Evolutionary conservation across 257 asterid species (phyloP).

Genomic region (Forsythia suspensa): DNA sequence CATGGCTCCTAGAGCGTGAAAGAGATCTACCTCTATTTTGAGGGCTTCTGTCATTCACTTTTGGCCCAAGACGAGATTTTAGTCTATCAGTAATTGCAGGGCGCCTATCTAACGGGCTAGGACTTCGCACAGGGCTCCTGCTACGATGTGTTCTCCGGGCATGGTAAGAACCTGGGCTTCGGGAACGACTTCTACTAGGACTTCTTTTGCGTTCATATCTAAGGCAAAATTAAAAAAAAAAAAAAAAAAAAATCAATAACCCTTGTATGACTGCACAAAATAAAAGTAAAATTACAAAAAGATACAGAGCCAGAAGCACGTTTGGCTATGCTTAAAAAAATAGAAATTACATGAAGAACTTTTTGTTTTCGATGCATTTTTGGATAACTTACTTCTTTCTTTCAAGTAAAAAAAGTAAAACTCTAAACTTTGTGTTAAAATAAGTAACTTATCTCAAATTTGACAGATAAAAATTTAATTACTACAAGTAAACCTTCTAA

Average conservation of each 20-base stretch:
- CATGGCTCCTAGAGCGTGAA: conserved; percentile 58
- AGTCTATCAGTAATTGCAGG: conserved; percentile 59
- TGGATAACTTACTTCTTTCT: background rate
- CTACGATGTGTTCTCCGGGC: conserved; percentile 47
- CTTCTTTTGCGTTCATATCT: conserved; percentile 73
- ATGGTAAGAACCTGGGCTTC: conserved; percentile 62
- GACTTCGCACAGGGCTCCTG: conserved; percentile 71
- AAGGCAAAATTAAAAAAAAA: background rate
- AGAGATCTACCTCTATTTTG: conserved; percentile 42
- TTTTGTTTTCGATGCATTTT: background rate
- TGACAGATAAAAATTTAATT: background rate
- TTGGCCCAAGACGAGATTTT: conserved; percentile 87
- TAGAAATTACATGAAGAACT: background rate
- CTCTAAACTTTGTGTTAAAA: background rate
- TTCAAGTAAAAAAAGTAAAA: background rate
- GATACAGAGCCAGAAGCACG: background rate
- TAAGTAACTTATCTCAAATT: background rate
- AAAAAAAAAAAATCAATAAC: background rate
- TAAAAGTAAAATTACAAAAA: background rate
- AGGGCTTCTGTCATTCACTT: conserved; percentile 28
- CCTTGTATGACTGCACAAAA: background rate
- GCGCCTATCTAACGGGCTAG: conserved; percentile 55
- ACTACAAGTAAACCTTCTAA: background rate
- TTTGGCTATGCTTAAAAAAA: background rate
- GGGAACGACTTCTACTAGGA: conserved; percentile 70